Conservation (phyloP, 2,329 filamentous ascomycete species). For the Achaetomium macrosporum region DNA sequence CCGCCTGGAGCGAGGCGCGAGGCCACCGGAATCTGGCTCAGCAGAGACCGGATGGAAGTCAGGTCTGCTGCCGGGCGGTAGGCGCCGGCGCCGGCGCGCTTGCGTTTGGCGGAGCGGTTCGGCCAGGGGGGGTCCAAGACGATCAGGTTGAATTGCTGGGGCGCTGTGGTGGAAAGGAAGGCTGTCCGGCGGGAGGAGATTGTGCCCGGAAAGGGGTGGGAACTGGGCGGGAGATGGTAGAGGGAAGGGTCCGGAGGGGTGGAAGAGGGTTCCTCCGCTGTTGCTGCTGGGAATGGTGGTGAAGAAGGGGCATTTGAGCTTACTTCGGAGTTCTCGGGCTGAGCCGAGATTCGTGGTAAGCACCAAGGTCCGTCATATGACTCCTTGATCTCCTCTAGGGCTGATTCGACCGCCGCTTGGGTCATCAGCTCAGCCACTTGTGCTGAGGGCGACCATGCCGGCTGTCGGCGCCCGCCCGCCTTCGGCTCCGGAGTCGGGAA, state of each 20-base stretch:
- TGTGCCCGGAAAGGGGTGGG: constrained; percentile 44
- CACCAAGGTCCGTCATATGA: constrained; percentile 41
- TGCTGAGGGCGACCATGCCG: constrained; percentile 34
- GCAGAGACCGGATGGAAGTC: constrained; percentile 42
- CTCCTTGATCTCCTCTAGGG: constrained; percentile 35
- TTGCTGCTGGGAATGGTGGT: not conserved
- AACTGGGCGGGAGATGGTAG: constrained; percentile 36
- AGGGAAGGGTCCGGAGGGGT: not conserved
- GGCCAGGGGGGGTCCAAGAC: constrained; percentile 78
- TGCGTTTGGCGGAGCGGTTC: constrained; percentile 64
- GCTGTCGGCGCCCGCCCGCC: constrained; percentile 24
- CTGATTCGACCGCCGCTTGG: constrained; percentile 39
- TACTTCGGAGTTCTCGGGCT: not conserved
- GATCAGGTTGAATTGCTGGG: constrained; percentile 55
- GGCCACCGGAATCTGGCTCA: constrained; percentile 52
- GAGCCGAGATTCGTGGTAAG: constrained; percentile 35
- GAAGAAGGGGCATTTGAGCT: not conserved
- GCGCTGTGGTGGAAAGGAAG: constrained; percentile 40
- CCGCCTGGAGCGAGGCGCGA: constrained; percentile 47
- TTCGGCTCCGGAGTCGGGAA: constrained; percentile 49
- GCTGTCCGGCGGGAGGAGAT: constrained; percentile 36
- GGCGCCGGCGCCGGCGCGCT: constrained; percentile 27
- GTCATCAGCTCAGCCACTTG: constrained; percentile 51
- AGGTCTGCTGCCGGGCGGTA: constrained; percentile 44
- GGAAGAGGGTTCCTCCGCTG: not conserved